Evolutionary conservation across 1,284 basidiomycete genomes (phyloP).

Genomic region (Mrakiaceae sp.): DNA sequence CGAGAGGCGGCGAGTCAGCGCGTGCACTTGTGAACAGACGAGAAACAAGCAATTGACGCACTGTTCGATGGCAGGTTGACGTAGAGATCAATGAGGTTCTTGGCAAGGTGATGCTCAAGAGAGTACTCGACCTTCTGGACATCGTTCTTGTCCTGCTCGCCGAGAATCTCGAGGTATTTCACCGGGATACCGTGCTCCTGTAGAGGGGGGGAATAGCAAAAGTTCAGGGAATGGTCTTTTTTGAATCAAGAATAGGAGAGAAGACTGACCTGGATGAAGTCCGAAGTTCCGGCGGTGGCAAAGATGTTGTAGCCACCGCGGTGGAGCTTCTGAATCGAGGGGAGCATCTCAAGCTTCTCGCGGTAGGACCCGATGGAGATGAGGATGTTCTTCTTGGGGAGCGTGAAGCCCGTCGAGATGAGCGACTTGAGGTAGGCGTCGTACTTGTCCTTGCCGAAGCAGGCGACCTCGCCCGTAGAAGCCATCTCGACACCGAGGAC

Average conservation of each 20-base stretch:
- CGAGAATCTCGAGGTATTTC: conserved; percentile 81
- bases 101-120: conserved; percentile 83
- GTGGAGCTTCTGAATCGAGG: conserved; percentile 92
- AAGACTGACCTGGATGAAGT: conserved; percentile 71
- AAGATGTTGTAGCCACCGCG: conserved; percentile 93
- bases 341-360: conserved; percentile 94
- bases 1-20: too few relatives aligned
- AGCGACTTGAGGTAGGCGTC: conserved; percentile 96
- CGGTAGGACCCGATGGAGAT: conserved; percentile 92
- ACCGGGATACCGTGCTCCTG: conserved; percentile 40
- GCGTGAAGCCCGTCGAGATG: conserved; percentile 87
- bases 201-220: background rate
- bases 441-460: conserved; percentile 95
- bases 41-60: too few relatives aligned
- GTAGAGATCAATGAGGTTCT: conserved; percentile 96
- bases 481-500: conserved; percentile 99
- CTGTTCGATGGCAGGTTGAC: conserved; percentile 97
- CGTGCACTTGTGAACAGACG: too few relatives aligned
- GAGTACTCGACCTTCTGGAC: conserved; percentile 92
- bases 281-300: conserved; percentile 90
- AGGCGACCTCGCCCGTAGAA: conserved; percentile 98
- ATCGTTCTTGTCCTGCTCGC: conserved; percentile 53
- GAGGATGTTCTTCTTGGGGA: conserved; percentile 90
- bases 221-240: background rate
- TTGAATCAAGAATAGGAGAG: background rate